Evolutionary conservation across 176 grass and related monocot genomes (phyloP), one percentile per base, ranked within the genome.

Genomic region (Metroxylon sagu): DNA sequence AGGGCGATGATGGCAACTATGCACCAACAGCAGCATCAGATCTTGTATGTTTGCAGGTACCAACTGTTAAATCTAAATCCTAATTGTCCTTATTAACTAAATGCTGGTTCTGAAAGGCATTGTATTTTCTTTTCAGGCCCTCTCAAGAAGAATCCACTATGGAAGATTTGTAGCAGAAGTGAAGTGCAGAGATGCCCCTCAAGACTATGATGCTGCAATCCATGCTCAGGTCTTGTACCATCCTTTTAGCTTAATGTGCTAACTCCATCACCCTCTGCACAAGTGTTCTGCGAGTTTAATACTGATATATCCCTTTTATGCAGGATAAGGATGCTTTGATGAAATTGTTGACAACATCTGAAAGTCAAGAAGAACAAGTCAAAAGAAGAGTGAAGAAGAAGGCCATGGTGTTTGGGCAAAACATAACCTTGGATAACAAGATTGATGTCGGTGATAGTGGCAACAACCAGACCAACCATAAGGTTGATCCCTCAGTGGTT

Each of bases 121-220:
- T 29, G 3, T 54, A 26, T 53, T 76, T 55, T 0, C 4, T 74
- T 18, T 69, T 56, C 55, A 97, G 92, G 84, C 79, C 65, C 35
- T 97, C 51, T 97, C 87, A 16, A 79, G 81, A 80, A 85, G 92
- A 91, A 85, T 91, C 43, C 84, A 97, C 67, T 80, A 59, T 48
- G 87, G 92, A 39, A 97, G 88, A 73, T 97, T 88, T 76, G 92
- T 88, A 10, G 92, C 92, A 6, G 87, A 97, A 63, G 83, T 83
- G 77, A 97, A 97, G 54, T 97, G 87, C 59, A 87, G 54, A 69
- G 78, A 91, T 25, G 73, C 84, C 53, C 63, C 84, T 19, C 83
- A 83, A 61, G 87, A 97, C 67, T 91, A 97, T 64, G 67, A 53
- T 76, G 79, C 75, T 21, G 69, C 71, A 78, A 91, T 91, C 72